A percentile compares a stretch with the other conserved stretches of the same genome.
phyloP scores from a whole-genome alignment of 83 land plant genomes.

The Diphasiastrum complanatum region DNA sequence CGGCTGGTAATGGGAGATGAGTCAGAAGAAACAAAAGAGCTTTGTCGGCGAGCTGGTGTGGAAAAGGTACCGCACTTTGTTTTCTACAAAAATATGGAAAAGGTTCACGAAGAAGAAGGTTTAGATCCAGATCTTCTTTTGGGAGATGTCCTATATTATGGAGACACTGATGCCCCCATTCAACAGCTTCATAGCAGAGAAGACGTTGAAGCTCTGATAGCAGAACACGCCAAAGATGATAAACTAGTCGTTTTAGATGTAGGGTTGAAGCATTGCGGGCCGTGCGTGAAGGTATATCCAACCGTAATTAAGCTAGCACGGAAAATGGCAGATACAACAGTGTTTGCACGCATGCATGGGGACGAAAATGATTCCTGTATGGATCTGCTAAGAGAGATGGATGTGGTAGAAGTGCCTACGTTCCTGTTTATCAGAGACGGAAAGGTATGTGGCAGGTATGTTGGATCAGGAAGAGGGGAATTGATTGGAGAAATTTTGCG shows the following conservation, averaged over 20 bases:
- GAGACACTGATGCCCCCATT: slow-evolving; percentile 66
- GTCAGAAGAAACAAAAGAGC: slow-evolving; percentile 56
- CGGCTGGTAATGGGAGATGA: slow-evolving; percentile 92
- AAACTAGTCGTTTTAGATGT: slow-evolving; percentile 88
- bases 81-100: slow-evolving; percentile 74
- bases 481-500: slow-evolving; percentile 89
- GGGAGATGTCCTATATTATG: slow-evolving; percentile 94
- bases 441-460: slow-evolving; percentile 68
- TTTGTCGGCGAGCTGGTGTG: slow-evolving; percentile 62
- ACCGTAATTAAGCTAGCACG: slow-evolving; percentile 81
- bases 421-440: slow-evolving; percentile 80
- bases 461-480: slow-evolving; percentile 92
- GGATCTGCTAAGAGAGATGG: slow-evolving; percentile 60
- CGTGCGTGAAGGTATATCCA: slow-evolving; percentile 89
- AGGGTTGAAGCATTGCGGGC: slow-evolving; percentile 95
- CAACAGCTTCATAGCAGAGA: slow-evolving; percentile 59
- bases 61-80: slow-evolving; percentile 76
- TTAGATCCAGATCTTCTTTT: slow-evolving; percentile 68
- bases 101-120: slow-evolving; percentile 89
- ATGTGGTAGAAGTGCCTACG: slow-evolving; percentile 90
- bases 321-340: slow-evolving; percentile 69
- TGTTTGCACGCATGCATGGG: slow-evolving; percentile 92
- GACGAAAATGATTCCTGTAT: slow-evolving; percentile 92
- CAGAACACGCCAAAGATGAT: slow-evolving; percentile 44
- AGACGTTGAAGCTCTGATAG: slow-evolving; percentile 66